phyloP scores from a whole-genome alignment of 768 basidiomycete genomes.

The Lactarius indigo region DNA sequence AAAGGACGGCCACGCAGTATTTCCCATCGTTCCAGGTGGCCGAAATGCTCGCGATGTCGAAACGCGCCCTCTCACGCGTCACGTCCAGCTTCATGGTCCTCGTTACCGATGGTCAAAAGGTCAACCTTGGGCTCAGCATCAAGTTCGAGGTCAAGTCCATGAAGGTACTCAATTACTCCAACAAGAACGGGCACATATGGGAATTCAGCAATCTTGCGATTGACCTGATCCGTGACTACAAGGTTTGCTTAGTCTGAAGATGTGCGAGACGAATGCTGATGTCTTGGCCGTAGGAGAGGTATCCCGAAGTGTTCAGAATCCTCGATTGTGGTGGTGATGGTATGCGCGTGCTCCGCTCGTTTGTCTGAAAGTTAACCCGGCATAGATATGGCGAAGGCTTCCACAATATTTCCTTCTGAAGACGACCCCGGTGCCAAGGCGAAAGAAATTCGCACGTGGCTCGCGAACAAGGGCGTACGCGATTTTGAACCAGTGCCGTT shows the following conservation, averaged over 20 bases:
- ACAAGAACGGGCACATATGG: constrained; percentile 82
- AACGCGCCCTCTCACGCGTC: constrained; percentile 82
- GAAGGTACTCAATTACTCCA: constrained; percentile 91
- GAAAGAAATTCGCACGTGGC: constrained; percentile 79
- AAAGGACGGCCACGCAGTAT: constrained; percentile 54
- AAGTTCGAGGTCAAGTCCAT: constrained; percentile 94
- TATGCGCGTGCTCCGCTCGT: constrained; percentile 35
- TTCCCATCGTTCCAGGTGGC: constrained; percentile 77
- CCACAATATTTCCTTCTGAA: constrained; percentile 51
- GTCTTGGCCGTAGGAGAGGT: constrained; percentile 49
- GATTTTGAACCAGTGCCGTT: constrained; percentile 93
- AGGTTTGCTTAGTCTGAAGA: constrained; percentile 39
- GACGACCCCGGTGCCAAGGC: constrained; percentile 65
- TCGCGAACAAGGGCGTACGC: constrained; percentile 79
- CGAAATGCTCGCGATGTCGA: constrained; percentile 67
- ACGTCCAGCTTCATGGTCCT: constrained; percentile 93
- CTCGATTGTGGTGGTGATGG: constrained; percentile 75
- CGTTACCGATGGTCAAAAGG: constrained; percentile 69
- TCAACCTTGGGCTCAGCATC: constrained; percentile 88
- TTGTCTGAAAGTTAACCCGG: neutral
- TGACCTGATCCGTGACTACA: constrained; percentile 78
- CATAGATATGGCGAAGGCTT: constrained; percentile 71
- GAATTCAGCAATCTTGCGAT: constrained; percentile 90
- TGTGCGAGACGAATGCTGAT: neutral
- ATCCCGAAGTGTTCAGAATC: constrained; percentile 77